Conservation (phyloP, 495 filamentous ascomycete species). For the Friedmanniomyces endolithicus region DNA sequence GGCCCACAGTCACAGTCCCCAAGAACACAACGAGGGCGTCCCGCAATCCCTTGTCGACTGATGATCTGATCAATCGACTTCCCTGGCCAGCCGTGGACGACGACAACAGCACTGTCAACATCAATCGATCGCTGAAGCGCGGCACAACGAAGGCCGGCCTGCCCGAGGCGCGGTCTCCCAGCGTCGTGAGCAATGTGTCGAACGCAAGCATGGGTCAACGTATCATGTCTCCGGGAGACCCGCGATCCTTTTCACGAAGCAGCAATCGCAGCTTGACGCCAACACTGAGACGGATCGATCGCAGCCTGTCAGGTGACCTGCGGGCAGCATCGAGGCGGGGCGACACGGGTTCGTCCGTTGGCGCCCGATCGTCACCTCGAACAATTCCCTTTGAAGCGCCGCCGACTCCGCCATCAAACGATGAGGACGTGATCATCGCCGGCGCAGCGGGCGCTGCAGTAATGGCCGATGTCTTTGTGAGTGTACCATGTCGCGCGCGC, state of each 20-base stretch:
- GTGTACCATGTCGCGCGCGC: slow-evolving; percentile 31
- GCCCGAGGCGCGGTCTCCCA: slow-evolving; percentile 27
- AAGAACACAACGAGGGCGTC: not conserved
- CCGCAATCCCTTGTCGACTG: slow-evolving; percentile 34
- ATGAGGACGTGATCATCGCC: slow-evolving; percentile 71
- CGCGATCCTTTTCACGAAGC: slow-evolving; percentile 48
- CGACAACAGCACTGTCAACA: slow-evolving; percentile 28
- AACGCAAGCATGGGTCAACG: slow-evolving; percentile 33
- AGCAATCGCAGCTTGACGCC: slow-evolving; percentile 46
- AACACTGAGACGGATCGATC: slow-evolving; percentile 58
- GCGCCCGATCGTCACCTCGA: slow-evolving; percentile 20
- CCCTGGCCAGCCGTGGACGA: slow-evolving; percentile 42
- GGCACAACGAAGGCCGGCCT: slow-evolving; percentile 19
- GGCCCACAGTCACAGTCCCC: not conserved
- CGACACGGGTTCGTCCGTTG: slow-evolving; percentile 21
- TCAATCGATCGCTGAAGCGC: slow-evolving; percentile 29
- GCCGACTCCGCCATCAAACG: slow-evolving; percentile 46
- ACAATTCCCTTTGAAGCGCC: slow-evolving; percentile 33
- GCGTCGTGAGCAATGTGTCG: slow-evolving; percentile 37
- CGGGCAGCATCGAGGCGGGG: slow-evolving; percentile 50
- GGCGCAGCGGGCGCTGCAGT: slow-evolving; percentile 68
- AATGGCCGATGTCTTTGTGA: slow-evolving; percentile 91
- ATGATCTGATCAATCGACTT: slow-evolving; percentile 40
- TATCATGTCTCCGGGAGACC: slow-evolving; percentile 43
- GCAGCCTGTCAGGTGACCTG: slow-evolving; percentile 68